These are phyloP conservation scores for Cercophora samala DNA, from an alignment of 495 filamentous ascomycete genomes.

Conservation along the genomic window DNA sequence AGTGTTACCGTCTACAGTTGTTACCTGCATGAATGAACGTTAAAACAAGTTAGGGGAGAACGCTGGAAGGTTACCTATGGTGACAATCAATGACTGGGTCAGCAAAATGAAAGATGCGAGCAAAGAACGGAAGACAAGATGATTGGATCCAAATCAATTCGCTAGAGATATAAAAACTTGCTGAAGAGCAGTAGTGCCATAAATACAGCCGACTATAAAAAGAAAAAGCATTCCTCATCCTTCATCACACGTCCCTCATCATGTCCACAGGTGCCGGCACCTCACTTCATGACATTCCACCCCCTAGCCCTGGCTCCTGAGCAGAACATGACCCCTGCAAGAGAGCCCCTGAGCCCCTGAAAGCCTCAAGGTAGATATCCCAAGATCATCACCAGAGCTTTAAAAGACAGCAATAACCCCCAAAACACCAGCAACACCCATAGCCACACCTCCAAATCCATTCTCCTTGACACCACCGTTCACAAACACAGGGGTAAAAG, in stretches of 20 bases:
- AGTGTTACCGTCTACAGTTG: neutral
- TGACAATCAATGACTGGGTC: too few relatives aligned
- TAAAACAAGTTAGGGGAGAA: neutral
- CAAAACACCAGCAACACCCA: neutral
- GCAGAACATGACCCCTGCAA: neutral
- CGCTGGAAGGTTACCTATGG: too few relatives aligned
- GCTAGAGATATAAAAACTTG: constrained; percentile 3
- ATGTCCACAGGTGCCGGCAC: neutral
- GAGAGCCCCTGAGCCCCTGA: neutral
- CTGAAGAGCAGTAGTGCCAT: neutral
- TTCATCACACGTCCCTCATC: neutral
- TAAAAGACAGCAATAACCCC: neutral
- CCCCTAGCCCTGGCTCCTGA: neutral
- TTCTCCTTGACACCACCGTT: constrained; percentile 7
- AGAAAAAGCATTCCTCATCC: neutral
- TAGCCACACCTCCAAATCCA: neutral
- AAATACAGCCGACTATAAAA: neutral
- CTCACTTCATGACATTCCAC: neutral
- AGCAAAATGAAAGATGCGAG: neutral
- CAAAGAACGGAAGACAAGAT: neutral
- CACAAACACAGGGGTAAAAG: neutral
- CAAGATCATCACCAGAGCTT: neutral
- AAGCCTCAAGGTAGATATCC: neutral
- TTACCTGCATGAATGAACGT: neutral
- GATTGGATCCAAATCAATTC: neutral